Evolutionary conservation across 164 flowering plant species (phyloP).

Genomic region (Kingdonia uniflora): DNA sequence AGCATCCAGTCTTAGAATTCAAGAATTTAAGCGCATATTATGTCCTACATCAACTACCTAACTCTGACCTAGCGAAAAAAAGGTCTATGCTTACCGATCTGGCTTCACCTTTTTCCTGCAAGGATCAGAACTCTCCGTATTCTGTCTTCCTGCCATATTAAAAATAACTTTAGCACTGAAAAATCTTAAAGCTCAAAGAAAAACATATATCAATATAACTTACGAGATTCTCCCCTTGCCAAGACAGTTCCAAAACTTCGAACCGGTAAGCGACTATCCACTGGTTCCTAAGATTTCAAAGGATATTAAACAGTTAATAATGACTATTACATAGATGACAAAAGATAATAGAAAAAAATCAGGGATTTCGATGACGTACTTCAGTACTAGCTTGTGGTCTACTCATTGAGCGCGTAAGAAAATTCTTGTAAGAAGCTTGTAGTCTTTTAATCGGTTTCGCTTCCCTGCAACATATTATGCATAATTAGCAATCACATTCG

Average conservation of each 20-base stretch:
- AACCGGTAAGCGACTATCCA: conserved; percentile 33
- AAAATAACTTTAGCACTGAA: conserved; percentile 2
- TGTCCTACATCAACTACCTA: no score
- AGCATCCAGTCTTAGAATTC: no score
- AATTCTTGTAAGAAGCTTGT: conserved; percentile 60
- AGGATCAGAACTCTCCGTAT: conserved; percentile 22
- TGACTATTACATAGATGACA: neutral
- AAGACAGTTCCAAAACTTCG: conserved; percentile 85
- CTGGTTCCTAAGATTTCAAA: conserved; percentile 34
- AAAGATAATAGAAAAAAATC: neutral
- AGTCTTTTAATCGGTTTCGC: conserved; percentile 69
- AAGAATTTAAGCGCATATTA: no score
- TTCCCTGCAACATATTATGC: conserved; percentile 27
- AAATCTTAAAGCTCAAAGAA: neutral
- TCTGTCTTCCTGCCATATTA: conserved; percentile 36
- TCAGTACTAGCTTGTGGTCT: conserved; percentile 29
- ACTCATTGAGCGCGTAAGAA: conserved; percentile 54
- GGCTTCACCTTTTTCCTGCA: conserved; percentile 38
- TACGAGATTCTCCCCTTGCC: conserved; percentile 41
- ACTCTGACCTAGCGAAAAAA: neutral
- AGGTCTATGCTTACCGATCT: conserved; percentile 34
- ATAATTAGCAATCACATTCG: no score
- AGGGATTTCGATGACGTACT: conserved; percentile 27
- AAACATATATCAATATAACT: conserved; percentile 12
- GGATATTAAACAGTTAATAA: conserved; percentile 2